Evolutionary conservation across 2,329 filamentous ascomycete genomes (phyloP), one percentile per base, ranked within the genome.

Genomic region (Venturia nashicola): DNA sequence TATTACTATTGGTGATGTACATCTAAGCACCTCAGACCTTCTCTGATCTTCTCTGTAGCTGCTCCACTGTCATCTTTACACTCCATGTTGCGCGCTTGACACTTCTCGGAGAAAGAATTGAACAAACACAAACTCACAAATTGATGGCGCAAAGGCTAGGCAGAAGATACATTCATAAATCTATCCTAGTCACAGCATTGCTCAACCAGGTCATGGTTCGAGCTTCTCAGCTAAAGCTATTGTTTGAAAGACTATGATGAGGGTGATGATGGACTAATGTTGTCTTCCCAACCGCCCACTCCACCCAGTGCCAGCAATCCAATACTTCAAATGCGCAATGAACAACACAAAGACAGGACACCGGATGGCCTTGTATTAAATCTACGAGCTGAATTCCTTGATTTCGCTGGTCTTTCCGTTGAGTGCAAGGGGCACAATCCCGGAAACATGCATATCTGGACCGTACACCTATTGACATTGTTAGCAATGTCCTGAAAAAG

Each of bases 381-480:
- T 44, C 57, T 79, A 81, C 74, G 74, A 76, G 70, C 76, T 78
- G 73, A 86, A 87, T 76, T 87, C 84, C 76, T 83, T 83, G 72
- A 87, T 77, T 66, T 81, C 80, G 70, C 76, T 76, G 69, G 75
- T 81, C 80, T 84, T 86, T 79, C 78, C 84, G 61, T 78, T 75
- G 60, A 97, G 87, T 59, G 93, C 94, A 75, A 97, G 81, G 64
- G 94, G 93, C 69, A 99, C 93, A 73, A 97, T 97, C 76, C 94
- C 94, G 62, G 88, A 93, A 72, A 99, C 93, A 79, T 89, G 86
- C 87, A 89, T 89, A 77, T 90, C 87, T 16, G 87, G 87, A 61
- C 87, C 87, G 74, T 85, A 90, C 60, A 90, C 64, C 63, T 65
- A n/a, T 32, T n/a, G 14, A 34, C 3, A 34, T 7, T 36, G 20